These are phyloP conservation scores for Oemleria cerasiformis DNA, from an alignment of 306 rosid species.

Conservation along the genomic window DNA sequence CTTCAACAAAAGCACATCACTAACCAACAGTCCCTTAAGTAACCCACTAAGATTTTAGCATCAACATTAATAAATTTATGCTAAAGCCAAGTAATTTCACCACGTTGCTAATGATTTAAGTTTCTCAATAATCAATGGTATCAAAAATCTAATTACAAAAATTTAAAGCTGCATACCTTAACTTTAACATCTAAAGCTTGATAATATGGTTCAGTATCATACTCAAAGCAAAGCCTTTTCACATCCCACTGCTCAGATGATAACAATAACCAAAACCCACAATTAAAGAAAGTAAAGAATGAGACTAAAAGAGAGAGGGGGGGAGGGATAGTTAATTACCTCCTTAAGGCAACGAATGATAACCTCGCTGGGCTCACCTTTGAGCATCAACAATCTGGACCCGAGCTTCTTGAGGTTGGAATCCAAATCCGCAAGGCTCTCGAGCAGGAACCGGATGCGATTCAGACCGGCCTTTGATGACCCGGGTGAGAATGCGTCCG, in stretches of 20 bases:
- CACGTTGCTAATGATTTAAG: not conserved
- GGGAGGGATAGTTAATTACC: constrained; percentile 22
- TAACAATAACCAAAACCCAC: not conserved
- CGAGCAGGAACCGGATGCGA: constrained; percentile 66
- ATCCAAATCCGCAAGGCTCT: constrained; percentile 71
- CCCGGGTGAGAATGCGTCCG: constrained; percentile 47
- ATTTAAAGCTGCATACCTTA: constrained; percentile 39
- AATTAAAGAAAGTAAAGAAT: not conserved
- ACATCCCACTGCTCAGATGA: constrained; percentile 65
- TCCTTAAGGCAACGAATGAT: constrained; percentile 61
- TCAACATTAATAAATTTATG: not conserved
- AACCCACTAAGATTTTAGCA: not conserved
- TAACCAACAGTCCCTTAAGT: not conserved
- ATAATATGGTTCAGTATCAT: constrained; percentile 88
- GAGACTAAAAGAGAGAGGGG: not conserved
- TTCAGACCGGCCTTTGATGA: constrained; percentile 63
- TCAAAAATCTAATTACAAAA: not conserved
- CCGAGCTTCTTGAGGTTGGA: constrained; percentile 65
- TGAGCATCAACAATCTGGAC: constrained; percentile 63
- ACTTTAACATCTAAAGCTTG: constrained; percentile 64
- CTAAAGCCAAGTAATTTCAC: not conserved
- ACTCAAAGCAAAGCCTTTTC: constrained; percentile 74
- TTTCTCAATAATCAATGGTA: not conserved
- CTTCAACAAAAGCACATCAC: not conserved
- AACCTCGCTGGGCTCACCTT: constrained; percentile 69